Evolutionary conservation across 768 basidiomycete species (phyloP), one percentile per base, ranked within the genome.

Genomic region (Mycena belliarum): DNA sequence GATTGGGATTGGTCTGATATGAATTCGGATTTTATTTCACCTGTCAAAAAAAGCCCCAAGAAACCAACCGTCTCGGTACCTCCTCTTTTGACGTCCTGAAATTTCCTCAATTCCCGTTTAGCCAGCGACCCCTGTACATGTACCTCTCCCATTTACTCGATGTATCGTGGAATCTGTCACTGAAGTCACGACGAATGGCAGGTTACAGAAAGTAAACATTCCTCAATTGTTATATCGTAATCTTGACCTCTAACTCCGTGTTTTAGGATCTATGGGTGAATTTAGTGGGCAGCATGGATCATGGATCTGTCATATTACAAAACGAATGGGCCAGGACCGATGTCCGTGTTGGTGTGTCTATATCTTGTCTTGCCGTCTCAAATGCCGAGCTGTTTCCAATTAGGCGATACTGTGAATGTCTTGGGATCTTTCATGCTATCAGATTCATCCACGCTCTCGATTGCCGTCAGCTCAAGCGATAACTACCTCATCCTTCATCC

Each of bases 401-500:
- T 48, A 91, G 93, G 88, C 60, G 95, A 98, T 69, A 81, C 79
- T 35, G 74, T 95, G 61, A 96, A 96, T 69, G 76, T 93, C 49
- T 76, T 96, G 35, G 90, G 90, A 14, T 68, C 75, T 18, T 61
- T 76, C n/a, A 72, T 67, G 9, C 40, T 25, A 9, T 47, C 53
- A 23, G 53, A 24, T 11, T 66, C 69, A 41, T 74, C 75, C 35
- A 70, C 65, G 16, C 63, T 68, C n/a, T 71, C 69, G 15, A 88
- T 93, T 28, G 70, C 74, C 2, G 79, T 97, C 44, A 85, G 84
- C 2, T 79, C 85, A 28, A 79, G 79, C 51, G 68, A 80, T 11
- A 88, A 93, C 63, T 75, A 90, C 46, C 74, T 98, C 54, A 87
- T 98, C 61, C 87, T 88, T 47, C 94, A 98, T 66, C 96, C 96